Evolutionary conservation across 148 eudicot genomes (phyloP).

Genomic region (Rhododendron ovatum): DNA sequence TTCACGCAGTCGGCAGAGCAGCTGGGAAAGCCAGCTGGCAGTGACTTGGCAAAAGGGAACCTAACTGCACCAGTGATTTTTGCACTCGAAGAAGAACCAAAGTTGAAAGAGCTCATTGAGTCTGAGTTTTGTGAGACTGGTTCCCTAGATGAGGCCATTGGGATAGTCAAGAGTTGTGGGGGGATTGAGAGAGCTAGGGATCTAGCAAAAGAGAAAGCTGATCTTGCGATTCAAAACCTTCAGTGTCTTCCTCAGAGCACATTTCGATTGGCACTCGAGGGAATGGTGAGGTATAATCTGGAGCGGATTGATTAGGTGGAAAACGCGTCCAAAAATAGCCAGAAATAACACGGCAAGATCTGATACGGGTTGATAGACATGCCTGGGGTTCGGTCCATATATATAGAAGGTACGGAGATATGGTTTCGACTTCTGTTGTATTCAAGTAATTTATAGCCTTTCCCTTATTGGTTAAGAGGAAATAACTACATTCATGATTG

Average conservation of each 20-base stretch:
- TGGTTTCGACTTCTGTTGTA: background rate
- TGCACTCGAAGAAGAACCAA: slow-evolving; percentile 59
- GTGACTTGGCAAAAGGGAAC: slow-evolving; percentile 84
- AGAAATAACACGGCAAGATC: background rate
- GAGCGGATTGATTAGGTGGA: slow-evolving; percentile 56
- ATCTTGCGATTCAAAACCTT: slow-evolving; percentile 54
- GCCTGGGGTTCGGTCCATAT: background rate
- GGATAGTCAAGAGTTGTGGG: slow-evolving; percentile 58
- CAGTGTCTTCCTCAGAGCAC: slow-evolving; percentile 61
- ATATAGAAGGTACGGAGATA: background rate
- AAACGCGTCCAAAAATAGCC: background rate
- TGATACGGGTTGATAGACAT: background rate
- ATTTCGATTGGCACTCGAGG: slow-evolving; percentile 56
- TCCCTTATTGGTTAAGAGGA: background rate
- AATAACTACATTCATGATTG: slow-evolving; percentile 2
- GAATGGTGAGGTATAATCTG: slow-evolving; percentile 77
- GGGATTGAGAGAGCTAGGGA: slow-evolving; percentile 73
- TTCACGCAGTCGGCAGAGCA: slow-evolving; percentile 90
- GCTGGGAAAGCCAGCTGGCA: slow-evolving; percentile 87
- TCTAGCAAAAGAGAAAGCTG: slow-evolving; percentile 69
- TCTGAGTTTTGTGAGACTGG: slow-evolving; percentile 76
- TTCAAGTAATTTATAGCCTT: background rate
- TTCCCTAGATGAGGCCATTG: slow-evolving; percentile 70
- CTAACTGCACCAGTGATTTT: slow-evolving; percentile 87
- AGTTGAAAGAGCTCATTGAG: slow-evolving; percentile 72